phyloP scores from a whole-genome alignment of 352 stramenopile species.

The Pythium rishiriense region DNA sequence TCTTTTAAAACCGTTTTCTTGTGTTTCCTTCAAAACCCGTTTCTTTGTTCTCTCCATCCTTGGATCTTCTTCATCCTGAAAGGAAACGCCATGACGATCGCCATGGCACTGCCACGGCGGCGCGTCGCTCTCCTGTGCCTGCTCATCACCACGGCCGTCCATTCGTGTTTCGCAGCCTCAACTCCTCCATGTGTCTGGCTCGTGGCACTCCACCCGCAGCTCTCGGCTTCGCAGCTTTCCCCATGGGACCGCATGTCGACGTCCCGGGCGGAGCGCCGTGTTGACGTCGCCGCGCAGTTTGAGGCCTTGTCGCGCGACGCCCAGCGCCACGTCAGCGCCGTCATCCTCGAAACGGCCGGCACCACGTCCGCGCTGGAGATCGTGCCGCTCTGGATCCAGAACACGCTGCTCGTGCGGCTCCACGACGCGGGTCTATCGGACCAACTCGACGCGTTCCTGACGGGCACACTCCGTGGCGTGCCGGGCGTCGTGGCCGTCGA shows the following conservation, averaged over 20 bases:
- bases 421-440: background rate
- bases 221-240: slow-evolving; percentile 19
- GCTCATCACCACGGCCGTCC: background rate
- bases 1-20: slow-evolving; percentile 6
- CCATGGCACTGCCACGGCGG: background rate
- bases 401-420: slow-evolving; percentile 45
- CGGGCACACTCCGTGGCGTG: slow-evolving; percentile 30
- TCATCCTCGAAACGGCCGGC: no score
- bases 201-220: slow-evolving; percentile 42
- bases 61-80: background rate
- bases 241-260: background rate
- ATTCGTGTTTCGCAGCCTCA: background rate
- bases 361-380: no score
- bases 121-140: background rate
- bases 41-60: no score
- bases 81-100: background rate
- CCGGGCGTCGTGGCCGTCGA: slow-evolving; percentile 49
- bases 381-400: slow-evolving; percentile 57
- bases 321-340: background rate
- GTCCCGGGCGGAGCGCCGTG: slow-evolving; percentile 16
- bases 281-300: slow-evolving; percentile 20
- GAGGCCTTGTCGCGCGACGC: background rate
- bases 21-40: no score
- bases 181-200: slow-evolving; percentile 27
- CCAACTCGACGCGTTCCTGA: slow-evolving; percentile 24